Conservation (phyloP, 2,329 filamentous ascomycete genomes). For the Parastagonospora nodorum region DNA sequence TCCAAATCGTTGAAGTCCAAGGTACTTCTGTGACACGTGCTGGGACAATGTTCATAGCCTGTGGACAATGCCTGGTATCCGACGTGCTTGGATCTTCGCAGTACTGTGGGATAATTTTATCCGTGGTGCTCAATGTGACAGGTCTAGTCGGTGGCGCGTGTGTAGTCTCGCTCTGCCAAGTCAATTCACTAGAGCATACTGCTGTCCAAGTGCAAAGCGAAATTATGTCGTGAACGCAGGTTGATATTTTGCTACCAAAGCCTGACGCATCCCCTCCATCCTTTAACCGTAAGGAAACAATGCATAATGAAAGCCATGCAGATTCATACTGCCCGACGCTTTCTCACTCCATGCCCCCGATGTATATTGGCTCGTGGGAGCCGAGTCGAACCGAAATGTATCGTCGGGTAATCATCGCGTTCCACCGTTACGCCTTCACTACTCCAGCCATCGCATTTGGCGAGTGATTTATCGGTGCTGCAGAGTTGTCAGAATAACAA, state of each 20-base stretch:
- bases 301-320: slow-evolving; percentile 31
- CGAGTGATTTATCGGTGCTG: slow-evolving; percentile 43
- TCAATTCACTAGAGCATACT: background rate
- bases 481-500: slow-evolving; percentile 12
- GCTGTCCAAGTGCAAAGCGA: background rate
- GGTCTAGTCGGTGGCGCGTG: background rate
- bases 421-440: slow-evolving; percentile 35
- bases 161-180: background rate
- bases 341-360: slow-evolving; percentile 12
- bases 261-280: slow-evolving; percentile 21
- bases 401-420: slow-evolving; percentile 37
- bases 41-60: too few relatives aligned
- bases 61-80: too few relatives aligned
- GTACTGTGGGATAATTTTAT: too few relatives aligned
- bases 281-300: slow-evolving; percentile 17
- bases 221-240: slow-evolving; percentile 22
- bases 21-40: too few relatives aligned
- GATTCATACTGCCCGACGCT: slow-evolving; percentile 23
- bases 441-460: slow-evolving; percentile 30
- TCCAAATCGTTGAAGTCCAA: too few relatives aligned
- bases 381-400: slow-evolving; percentile 21
- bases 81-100: too few relatives aligned
- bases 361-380: slow-evolving; percentile 12
- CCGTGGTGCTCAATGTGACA: background rate
- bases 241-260: slow-evolving; percentile 33